Evolutionary conservation across 192 early-diverging fungal species (phyloP).

Genomic region (Jimgerdemannia lactiflua): DNA sequence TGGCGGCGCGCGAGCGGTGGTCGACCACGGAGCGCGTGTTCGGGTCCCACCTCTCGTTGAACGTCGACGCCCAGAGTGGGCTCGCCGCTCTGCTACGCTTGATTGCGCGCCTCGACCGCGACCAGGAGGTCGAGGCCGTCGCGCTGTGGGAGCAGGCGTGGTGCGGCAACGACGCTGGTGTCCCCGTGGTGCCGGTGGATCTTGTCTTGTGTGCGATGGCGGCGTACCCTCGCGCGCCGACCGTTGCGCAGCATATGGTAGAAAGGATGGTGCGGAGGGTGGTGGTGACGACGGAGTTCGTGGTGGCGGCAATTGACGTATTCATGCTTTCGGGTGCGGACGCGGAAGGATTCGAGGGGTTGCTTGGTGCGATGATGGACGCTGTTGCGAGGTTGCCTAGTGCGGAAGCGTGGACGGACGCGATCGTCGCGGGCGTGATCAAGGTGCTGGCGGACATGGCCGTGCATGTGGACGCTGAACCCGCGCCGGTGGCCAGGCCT

Average conservation of each 20-base stretch:
- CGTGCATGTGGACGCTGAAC: neutral
- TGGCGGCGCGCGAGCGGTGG: neutral
- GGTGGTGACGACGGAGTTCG: neutral
- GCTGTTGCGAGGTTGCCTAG: neutral
- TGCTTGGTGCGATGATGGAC: neutral
- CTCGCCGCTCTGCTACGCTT: neutral
- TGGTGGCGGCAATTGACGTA: neutral
- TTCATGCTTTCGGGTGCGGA: neutral
- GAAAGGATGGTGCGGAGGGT: neutral
- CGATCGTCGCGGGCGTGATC: neutral
- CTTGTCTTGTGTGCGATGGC: neutral
- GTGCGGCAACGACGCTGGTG: neutral
- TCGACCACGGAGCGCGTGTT: neutral
- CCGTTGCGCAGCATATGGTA: neutral
- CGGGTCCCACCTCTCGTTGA: neutral
- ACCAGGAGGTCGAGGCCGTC: neutral
- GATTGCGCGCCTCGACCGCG: neutral
- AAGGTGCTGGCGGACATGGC: neutral
- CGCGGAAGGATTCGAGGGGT: neutral
- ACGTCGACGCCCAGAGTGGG: neutral
- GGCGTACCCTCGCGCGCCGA: neutral
- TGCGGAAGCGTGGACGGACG: neutral
- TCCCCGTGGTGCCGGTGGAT: neutral
- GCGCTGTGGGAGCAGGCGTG: neutral
- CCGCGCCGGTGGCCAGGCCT: too few relatives aligned